A percentile compares a stretch with the other conserved stretches of the same genome.
phyloP scores from a whole-genome alignment of 257 asterid genomes.

The Forsythia suspensa region DNA sequence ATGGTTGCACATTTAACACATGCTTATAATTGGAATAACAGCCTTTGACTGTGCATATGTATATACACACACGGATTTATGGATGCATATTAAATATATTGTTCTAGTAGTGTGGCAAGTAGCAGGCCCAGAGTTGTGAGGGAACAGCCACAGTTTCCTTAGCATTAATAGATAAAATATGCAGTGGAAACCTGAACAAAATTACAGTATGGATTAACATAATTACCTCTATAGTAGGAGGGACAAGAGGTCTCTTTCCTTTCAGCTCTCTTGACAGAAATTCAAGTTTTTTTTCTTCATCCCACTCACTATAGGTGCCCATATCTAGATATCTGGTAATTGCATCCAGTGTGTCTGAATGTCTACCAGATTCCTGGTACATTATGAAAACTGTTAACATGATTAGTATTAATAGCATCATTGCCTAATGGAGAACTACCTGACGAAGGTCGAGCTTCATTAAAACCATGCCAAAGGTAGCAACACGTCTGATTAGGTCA shows the following conservation, averaged over 20 bases:
- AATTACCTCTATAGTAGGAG: constrained; percentile 73
- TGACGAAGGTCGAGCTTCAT: constrained; percentile 99
- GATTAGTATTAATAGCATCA: neutral
- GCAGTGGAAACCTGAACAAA: too few species aligned
- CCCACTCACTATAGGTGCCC: constrained; percentile 95
- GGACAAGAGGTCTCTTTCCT: constrained; percentile 93
- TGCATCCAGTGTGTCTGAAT: constrained; percentile 90
- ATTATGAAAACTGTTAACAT: constrained; percentile 22
- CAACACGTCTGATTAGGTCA: constrained; percentile 88
- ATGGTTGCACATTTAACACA: neutral
- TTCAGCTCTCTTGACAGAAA: constrained; percentile 84
- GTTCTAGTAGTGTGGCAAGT: neutral
- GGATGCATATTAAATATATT: neutral
- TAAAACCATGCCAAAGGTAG: constrained; percentile 86
- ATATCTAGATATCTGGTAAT: constrained; percentile 80
- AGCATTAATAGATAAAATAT: neutral
- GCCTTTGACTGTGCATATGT: neutral
- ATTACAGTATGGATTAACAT: neutral
- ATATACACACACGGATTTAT: neutral
- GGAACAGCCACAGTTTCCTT: neutral
- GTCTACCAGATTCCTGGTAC: constrained; percentile 87
- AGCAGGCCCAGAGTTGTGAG: neutral
- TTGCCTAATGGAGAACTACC: constrained; percentile 33
- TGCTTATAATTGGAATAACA: neutral
- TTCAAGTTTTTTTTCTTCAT: constrained; percentile 76